Evolutionary conservation across 176 grass and related monocot genomes (phyloP), one percentile per base, ranked within the genome.

Genomic region (Triticum monococcum): DNA sequence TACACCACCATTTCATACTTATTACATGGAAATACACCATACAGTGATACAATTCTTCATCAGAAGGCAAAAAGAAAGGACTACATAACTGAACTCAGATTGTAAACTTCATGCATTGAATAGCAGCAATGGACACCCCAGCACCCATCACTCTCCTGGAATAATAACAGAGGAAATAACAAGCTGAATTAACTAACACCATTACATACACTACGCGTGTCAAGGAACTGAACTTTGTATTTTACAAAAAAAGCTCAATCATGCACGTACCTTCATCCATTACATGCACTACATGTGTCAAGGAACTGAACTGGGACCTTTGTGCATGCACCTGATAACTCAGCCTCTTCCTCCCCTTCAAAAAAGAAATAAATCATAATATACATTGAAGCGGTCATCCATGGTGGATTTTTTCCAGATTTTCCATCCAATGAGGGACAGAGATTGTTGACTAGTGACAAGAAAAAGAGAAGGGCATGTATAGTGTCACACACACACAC

Each of bases 381-480:
- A 2, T 11, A 60, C 14, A 45, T 46, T 48, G 68, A 16, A 71
- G 52, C 20, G 61, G 37, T 22, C 13, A 32, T 59, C 25, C 8
- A 5, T 7, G 23, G 13, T 61, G 12, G 4, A 64, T 26, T 50
- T 65, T 63, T 70, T 66, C 79, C 16, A 81, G 23, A 71, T 10
- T 78, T 83, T 72, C 54, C 41, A 35, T 81, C 26, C 76, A 71
- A 71, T 37, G 16, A 7, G 8, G 64, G 64, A 62, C 84, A 31
- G 6, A 22, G 65, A 83, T 32, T 5, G 72, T 87, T 83, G 89
- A 90, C 65, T 73, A 72, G 48, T 62, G 26, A 43, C 54, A 79
- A 0, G 48, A 25, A 37, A 72, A 57, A 50, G 36, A 30, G 2
- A 82, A 78, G 16, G 72, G 72, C 28, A 77, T 8, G 54, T 24